Evolutionary conservation across 805 yeast genomes (phyloP), one percentile per base, ranked within the genome.

Genomic region (Candida boidinii): DNA sequence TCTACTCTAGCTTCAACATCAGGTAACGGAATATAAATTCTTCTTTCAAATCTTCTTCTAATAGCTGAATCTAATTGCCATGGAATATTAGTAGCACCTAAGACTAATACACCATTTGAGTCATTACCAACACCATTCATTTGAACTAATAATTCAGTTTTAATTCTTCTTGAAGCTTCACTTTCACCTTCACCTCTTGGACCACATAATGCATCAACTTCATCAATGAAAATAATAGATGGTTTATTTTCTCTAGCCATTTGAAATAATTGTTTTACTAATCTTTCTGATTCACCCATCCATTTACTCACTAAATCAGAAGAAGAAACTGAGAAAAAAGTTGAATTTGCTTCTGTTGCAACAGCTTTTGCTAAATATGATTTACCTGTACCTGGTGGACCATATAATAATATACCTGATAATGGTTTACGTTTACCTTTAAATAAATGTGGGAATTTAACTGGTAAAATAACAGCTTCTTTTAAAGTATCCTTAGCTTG

Each of bases 101-200:
- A 66, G 1, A 92, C 97, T 23, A 92, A 64, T 2, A 92, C 96
- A 7, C 98, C 98, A 30, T 70, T 69, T 1, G 95, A 64, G 53
- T 92, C 97, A 53, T 86, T 88, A 12, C 98, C 98, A 12, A 92
- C 98, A 47, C 98, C 98, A 57, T 92, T 92, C 98, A 92, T 92
- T 54, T 92, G 98, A 4, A 92, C 97, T 46, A 92, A 69, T 35
- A 92, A 65, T 54, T 92, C 98, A 0, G 98, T 92, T 55, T 92
- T 90, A 49, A 92, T 90, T 63, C 98, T 77, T 52, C 98, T 73
- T 23, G 88, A 77, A 0, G 98, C 97, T 56, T 92, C 98, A 43
- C 94, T 79, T 55, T 90, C 97, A 29, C 96, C 95, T 54, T 90
- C 97, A 22, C 97, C 97, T 60, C 98, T 74, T 8, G 96, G 95